Base-by-base conservation (phyloP, 75 land plant genomes). In the Azolla pinnata region DNA sequence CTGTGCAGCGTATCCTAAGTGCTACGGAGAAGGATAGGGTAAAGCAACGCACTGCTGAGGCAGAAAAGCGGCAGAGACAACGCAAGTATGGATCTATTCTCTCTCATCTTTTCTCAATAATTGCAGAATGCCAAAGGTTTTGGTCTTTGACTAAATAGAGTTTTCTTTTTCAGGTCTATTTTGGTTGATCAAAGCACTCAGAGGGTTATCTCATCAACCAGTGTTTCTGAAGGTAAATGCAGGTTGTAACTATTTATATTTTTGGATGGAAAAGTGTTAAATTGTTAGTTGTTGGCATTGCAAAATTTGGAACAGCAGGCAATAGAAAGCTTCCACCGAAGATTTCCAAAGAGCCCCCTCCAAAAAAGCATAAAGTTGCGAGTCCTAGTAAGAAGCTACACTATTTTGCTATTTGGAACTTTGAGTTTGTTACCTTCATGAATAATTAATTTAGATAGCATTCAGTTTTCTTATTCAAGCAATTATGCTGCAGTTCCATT, bases 31-130 rank as follows among this genome's bases (percentile, higher is more conserved):
- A 75, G 40, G 87, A 83, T 58, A 90, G 88, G 63, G 96, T 93
- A 29, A 93, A 93, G 62, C 88, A 67, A 76, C 73, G 90, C 3
- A 90, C 98, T 33, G 87, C 64, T 54, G 96, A 85, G 74, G 98
- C 98, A 48, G 96, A 83, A 52, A 89, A 72, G 9, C 72, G 67
- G 42, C 70, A 42, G 7, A 89, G 83, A 77, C 80, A 86, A 14
- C 84, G 98, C 63, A 88, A 81, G 98, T 93, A 85, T 46, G 86
- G 63, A 29, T 33, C 45, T 25, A 27, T 34, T 40, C 12, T 33
- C 28, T 17, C 31, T 61, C 31, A 60, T 18, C 27, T 2, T 58
- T 61, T 44, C 14, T 46, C n/a, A 21, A 40, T 31, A 1, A 31
- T 48, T 1, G 38, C 56, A 5, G 40, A 12, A 35, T 12, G 5